A percentile compares a stretch with the other conserved stretches of the same genome.
Conservation (phyloP, 176 grass and related monocot species). For the Hordeum vulgare region DNA sequence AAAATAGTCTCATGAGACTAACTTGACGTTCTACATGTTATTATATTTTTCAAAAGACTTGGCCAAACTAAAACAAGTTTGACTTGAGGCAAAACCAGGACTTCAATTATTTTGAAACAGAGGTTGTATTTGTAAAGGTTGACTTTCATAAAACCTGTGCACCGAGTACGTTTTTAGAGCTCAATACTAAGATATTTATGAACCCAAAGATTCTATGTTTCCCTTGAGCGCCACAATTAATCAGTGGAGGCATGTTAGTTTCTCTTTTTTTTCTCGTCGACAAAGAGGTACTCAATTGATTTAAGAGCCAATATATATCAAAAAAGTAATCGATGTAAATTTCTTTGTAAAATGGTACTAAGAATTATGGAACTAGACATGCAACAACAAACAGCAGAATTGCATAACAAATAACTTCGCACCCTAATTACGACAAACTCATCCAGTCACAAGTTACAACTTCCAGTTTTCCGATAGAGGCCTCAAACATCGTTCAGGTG, state of each 20-base stretch:
- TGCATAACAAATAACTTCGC: neutral
- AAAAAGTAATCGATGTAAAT: neutral
- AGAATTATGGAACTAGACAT: neutral
- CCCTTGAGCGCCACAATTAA: neutral
- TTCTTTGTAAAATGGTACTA: neutral
- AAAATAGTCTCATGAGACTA: too few species aligned
- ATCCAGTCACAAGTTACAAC: too few species aligned
- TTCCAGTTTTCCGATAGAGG: too few species aligned
- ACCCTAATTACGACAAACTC: too few species aligned
- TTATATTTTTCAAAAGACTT: too few species aligned
- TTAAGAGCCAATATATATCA: neutral
- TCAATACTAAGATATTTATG: neutral
- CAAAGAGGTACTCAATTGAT: neutral
- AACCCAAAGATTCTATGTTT: neutral
- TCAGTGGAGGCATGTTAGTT: neutral
- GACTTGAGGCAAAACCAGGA: neutral
- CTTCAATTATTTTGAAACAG: neutral
- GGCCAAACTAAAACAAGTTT: too few species aligned
- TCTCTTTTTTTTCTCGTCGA: neutral
- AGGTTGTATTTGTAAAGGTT: neutral
- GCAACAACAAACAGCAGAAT: neutral
- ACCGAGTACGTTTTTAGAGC: too few species aligned
- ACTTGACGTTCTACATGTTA: too few species aligned
- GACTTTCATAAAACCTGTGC: neutral
- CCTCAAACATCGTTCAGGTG: too few species aligned